Base-by-base conservation (phyloP, 805 yeast genomes). In the Wickerhamiella dianesei region DNA sequence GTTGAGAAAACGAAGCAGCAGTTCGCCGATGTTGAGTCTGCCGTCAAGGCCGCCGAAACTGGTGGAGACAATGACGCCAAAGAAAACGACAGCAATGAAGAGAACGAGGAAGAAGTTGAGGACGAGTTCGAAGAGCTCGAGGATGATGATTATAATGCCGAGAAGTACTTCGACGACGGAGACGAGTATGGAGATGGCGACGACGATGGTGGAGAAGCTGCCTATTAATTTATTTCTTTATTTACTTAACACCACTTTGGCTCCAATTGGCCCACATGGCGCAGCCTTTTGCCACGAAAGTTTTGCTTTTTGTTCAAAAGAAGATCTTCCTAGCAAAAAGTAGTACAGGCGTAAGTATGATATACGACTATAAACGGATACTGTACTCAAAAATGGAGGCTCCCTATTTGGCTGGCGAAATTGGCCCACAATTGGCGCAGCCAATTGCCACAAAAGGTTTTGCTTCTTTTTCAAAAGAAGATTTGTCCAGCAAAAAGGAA, bases 71-170 rank as follows among this genome's bases (percentile, higher is more conserved):
- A 68, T 3, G 66, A 65, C 35, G 76, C 67, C 16, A 63, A 59
- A 1, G 69, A 64, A 4, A 65, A 58, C 13, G 69, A 62, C 4
- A 72, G 68, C 16, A 71, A 64, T 29, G 77, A 71, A 37, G 74
- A 57, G 35, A 53, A 47, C 32, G 62, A 65, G 9, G 80, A 76
- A 18, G 82, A 76, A n/a, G 64, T 67, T 18, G 61, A 60, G 42
- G 85, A 80, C 55, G 86, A 80, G 51, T 83, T 79, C 50, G 67
- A 64, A 50, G 86, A 79, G 52, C 82, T 80, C 47, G 86, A 80
- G 21, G 87, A 81, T 54, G 84, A 79, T 57, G 86, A 80, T 60
- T 81, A 81, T 57, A 81, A 81, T 56, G 89, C 89, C 6, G 89
- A 81, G 55, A 77, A 76, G 62, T 81, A 81, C 63, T 81, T 81